Conservation (phyloP, 176 grass and related monocot species). For the Luzula sylvatica region DNA sequence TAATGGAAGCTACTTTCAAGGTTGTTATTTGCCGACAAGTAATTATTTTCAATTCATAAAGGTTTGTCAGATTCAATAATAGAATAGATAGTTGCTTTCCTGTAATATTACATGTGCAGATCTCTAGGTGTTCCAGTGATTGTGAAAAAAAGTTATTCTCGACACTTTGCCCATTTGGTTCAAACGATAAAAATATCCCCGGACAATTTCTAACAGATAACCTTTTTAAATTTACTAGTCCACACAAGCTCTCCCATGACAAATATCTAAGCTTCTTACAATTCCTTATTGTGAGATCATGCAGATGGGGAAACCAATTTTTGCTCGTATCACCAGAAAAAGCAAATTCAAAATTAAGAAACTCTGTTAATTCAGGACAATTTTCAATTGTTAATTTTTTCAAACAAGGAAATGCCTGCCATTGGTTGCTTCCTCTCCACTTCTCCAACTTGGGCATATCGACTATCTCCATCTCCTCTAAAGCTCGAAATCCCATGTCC, state of each 20-base stretch:
- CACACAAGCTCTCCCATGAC: neutral
- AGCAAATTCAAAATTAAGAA: neutral
- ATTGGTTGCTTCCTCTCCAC: neutral
- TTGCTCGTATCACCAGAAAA: neutral
- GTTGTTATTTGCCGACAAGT: neutral
- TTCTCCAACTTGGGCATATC: neutral
- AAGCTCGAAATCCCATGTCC: conserved; percentile 5
- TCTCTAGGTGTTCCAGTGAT: too few species aligned
- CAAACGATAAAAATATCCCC: neutral
- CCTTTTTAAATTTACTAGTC: neutral
- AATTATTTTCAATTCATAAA: too few species aligned
- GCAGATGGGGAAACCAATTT: conserved; percentile 3
- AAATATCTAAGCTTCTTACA: neutral
- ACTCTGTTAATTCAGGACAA: neutral
- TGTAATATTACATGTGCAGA: too few species aligned
- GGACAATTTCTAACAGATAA: neutral
- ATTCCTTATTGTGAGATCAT: neutral
- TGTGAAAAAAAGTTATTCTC: neutral
- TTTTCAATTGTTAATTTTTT: neutral
- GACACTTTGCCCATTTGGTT: neutral
- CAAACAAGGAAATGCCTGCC: conserved; percentile 5
- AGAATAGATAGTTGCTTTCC: too few species aligned
- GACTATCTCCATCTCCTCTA: conserved; percentile 21
- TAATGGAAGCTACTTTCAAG: too few species aligned
- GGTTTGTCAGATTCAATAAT: neutral